These are phyloP conservation scores for Kalanchoe fedtschenkoi DNA, from an alignment of 164 flowering plant species.

Conservation along the genomic window DNA sequence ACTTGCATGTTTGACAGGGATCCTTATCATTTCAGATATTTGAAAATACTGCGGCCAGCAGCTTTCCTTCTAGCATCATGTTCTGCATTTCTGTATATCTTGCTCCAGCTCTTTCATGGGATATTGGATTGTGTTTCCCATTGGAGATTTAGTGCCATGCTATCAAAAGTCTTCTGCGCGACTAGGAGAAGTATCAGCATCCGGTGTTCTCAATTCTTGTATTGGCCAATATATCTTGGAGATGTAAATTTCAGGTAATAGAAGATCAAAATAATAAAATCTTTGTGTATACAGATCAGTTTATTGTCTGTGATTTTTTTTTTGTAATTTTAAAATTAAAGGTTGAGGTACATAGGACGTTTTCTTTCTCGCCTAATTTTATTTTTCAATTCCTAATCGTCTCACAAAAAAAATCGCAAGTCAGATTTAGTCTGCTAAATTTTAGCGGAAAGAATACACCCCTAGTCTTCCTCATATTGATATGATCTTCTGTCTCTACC, in stretches of 20 bases:
- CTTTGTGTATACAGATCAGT: background rate
- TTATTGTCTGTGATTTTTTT: background rate
- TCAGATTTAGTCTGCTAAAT: too few species aligned
- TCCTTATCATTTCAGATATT: background rate
- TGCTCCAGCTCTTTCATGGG: constrained; percentile 43
- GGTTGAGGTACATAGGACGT: too few species aligned
- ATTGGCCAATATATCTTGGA: constrained; percentile 74
- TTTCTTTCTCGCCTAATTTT: too few species aligned
- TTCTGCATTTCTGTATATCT: constrained; percentile 42
- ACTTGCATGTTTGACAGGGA: background rate
- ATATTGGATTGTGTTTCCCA: constrained; percentile 26
- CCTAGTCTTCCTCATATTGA: too few species aligned
- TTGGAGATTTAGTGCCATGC: constrained; percentile 15
- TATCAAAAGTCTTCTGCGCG: constrained; percentile 26
- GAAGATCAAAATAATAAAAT: background rate
- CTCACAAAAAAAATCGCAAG: too few species aligned
- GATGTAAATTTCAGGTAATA: constrained; percentile 45
- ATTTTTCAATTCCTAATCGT: too few species aligned
- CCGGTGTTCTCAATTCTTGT: constrained; percentile 64
- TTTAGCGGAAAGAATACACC: too few species aligned
- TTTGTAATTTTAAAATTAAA: too few species aligned
- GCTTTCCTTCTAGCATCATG: constrained; percentile 45
- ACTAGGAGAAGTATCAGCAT: constrained; percentile 43
- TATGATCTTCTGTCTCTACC: too few species aligned
- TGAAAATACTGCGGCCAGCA: constrained; percentile 10